Evolutionary conservation across 1,284 basidiomycete genomes (phyloP).

Genomic region (Ganoderma meredithae): DNA sequence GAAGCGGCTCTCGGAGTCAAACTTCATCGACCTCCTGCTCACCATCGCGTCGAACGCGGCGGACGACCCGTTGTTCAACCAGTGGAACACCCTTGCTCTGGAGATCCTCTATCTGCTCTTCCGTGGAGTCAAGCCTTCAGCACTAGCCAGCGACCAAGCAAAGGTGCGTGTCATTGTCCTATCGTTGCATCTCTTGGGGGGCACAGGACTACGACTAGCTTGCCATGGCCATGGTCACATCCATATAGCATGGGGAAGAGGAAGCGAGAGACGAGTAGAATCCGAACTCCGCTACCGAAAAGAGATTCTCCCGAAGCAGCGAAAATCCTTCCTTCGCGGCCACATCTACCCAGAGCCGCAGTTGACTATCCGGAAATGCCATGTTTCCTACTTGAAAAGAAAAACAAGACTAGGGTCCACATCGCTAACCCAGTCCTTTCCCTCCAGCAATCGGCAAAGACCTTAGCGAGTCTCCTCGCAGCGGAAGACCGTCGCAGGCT

Average conservation of each 20-base stretch:
- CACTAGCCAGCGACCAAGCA: constrained; percentile 70
- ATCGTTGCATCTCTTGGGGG: too few species aligned
- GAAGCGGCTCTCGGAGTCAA: constrained; percentile 73
- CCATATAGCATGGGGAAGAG: too few species aligned
- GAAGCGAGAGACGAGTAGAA: too few species aligned
- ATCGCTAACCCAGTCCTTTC: background rate
- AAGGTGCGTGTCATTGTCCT: constrained; percentile 56
- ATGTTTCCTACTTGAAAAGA: too few species aligned
- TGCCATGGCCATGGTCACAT: too few species aligned
- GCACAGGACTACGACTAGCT: too few species aligned
- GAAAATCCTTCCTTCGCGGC: too few species aligned
- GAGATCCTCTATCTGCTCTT: constrained; percentile 92
- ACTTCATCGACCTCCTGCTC: constrained; percentile 80
- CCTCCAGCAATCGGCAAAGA: constrained; percentile 68
- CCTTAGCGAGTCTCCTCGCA: constrained; percentile 75
- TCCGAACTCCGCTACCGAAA: too few species aligned
- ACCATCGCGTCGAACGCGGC: constrained; percentile 82
- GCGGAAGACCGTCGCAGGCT: constrained; percentile 72
- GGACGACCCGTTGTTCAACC: constrained; percentile 74
- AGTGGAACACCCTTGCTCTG: constrained; percentile 87
- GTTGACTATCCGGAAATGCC: too few species aligned
- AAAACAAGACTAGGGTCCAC: background rate
- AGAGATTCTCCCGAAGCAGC: too few species aligned
- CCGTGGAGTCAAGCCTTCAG: constrained; percentile 73
- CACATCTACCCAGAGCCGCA: too few species aligned